These are phyloP conservation scores for Tarenaya hassleriana DNA, from an alignment of 345 rosid genomes.

Conservation along the genomic window DNA sequence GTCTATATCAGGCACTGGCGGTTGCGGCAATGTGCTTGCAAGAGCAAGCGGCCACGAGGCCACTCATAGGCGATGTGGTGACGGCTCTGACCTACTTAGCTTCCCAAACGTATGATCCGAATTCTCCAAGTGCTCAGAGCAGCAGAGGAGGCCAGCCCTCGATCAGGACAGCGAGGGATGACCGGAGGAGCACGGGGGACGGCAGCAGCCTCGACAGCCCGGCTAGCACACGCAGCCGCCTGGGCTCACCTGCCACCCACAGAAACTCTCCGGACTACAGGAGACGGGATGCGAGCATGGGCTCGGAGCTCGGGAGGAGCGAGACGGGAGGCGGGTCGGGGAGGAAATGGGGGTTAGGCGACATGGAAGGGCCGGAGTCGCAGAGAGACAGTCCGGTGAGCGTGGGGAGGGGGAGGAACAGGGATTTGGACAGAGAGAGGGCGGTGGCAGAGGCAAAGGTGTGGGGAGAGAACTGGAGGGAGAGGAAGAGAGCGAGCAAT, in stretches of 20 bases:
- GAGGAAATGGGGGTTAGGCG: slow-evolving; percentile 66
- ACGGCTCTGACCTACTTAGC: slow-evolving; percentile 95
- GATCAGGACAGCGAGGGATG: slow-evolving; percentile 66
- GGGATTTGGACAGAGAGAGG: slow-evolving; percentile 86
- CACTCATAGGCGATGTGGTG: slow-evolving; percentile 90
- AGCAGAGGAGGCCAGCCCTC: slow-evolving; percentile 54
- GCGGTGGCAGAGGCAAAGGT: slow-evolving; percentile 98
- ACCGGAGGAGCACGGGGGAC: slow-evolving; percentile 48
- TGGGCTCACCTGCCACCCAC: slow-evolving; percentile 62
- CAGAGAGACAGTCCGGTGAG: slow-evolving; percentile 70
- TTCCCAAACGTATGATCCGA: slow-evolving; percentile 82
- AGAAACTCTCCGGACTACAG: slow-evolving; percentile 91
- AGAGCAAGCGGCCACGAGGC: slow-evolving; percentile 95
- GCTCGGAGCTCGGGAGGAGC: slow-evolving; percentile 48
- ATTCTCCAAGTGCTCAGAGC: slow-evolving; percentile 44
- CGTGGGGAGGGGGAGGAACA: slow-evolving; percentile 61
- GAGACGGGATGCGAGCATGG: slow-evolving; percentile 51
- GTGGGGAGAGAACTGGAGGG: slow-evolving; percentile 99
- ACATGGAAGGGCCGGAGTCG: slow-evolving; percentile 54
- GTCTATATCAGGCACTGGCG: slow-evolving; percentile 95
- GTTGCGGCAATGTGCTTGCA: slow-evolving; percentile 98
- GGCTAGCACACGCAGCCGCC: slow-evolving; percentile 42
- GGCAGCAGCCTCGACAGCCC: slow-evolving; percentile 66
- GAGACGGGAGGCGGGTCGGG: slow-evolving; percentile 77
- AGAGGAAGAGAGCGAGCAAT: slow-evolving; percentile 64